Base-by-base conservation (phyloP, 768 basidiomycete species). In the Pisolithus microcarpus region DNA sequence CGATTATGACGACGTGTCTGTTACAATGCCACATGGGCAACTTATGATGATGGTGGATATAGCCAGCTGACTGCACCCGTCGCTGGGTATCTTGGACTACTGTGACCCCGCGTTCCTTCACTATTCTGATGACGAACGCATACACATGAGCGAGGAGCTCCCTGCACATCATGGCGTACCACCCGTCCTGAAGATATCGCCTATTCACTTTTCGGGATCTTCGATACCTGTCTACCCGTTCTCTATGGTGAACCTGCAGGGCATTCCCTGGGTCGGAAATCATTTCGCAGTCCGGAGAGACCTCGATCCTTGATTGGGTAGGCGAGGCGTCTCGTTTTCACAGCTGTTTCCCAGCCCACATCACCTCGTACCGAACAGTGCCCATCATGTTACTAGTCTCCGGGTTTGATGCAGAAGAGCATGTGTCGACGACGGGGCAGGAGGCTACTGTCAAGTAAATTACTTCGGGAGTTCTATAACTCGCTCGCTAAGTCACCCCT, bases 1-100 rank as follows among this genome's bases (percentile, higher is more conserved):
- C 85, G 50, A 84, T 75, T 1, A 76, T 80, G 9, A 84, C 79
- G 24, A 89, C 71, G 48, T 87, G 86, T 31, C 73, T 77, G 60
- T 85, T 89, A 15, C 3, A 70, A 60, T 8, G 66, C 66, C 28
- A 23, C 21, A 4, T 23, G 1, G 21, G 21, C 21, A 26, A 26
- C 23, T 5, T 24, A 24, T 24, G 23, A 24, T 5, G 23, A 5
- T 24, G 23, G 23, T 24, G 23, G 23, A 26, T 26, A 26, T 6
- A 26, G 26, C 26, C 26, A 26, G n/a, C n/a, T n/a, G 26, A 30
- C 30, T 30, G 10, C 1, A 8, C 30, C 9, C 3, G 30, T 8
- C 7, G 30, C 30, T 30, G 30, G 30, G 30, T 10, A 30, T 30
- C 8, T 30, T 30, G 6, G 30, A 30, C 30, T n/a, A n/a, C n/a